Evolutionary conservation across 441 rosid species (phyloP).

Genomic region (Pelargonium myrrhifolium): DNA sequence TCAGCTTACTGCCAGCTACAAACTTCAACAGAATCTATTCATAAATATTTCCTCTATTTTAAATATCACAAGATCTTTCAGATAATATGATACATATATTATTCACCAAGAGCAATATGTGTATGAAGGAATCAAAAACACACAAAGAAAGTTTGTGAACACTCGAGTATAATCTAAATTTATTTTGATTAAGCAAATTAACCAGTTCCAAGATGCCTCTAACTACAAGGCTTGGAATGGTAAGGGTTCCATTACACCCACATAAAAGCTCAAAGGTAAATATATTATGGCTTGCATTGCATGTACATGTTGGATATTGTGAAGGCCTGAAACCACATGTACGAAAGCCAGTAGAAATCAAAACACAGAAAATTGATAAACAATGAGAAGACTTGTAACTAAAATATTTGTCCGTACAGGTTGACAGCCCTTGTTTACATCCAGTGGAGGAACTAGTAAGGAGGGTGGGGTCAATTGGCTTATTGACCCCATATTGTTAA

Average conservation of each 20-base stretch:
- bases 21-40: not conserved
- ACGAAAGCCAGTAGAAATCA: not conserved
- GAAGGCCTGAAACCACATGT: not conserved
- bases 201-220: no score
- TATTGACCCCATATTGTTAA: no score
- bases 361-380: not conserved
- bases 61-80: not conserved
- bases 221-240: no score
- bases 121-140: not conserved
- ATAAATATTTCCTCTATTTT: not conserved
- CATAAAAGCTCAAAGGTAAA: no score
- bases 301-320: not conserved
- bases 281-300: not conserved
- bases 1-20: not conserved
- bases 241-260: no score
- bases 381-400: not conserved
- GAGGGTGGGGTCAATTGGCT: no score
- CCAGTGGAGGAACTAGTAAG: no score
- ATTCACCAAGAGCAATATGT: not conserved
- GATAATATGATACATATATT: not conserved
- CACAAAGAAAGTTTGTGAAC: not conserved
- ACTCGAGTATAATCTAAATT: not conserved
- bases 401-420: not conserved
- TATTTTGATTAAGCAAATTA: not conserved
- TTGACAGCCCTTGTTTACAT: constrained; percentile 1